Conservation (phyloP, 768 basidiomycete species). For the Suillus lakei region DNA sequence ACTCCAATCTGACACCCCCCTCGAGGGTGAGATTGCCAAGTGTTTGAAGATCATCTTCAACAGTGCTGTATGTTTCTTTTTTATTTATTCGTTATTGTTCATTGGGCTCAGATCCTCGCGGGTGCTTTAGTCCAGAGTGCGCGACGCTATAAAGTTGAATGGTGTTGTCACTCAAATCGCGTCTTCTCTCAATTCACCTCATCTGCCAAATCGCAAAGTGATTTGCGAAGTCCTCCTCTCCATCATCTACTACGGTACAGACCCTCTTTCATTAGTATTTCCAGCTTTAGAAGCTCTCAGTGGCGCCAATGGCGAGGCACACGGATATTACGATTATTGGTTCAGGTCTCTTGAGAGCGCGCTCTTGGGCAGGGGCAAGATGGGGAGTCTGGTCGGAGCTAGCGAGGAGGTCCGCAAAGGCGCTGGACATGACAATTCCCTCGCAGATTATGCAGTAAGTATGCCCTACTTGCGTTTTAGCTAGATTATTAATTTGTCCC, state of each 20-base stretch:
- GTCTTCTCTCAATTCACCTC: conserved; percentile 80
- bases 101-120: conserved; percentile 15
- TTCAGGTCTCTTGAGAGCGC: conserved; percentile 79
- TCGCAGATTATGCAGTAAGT: conserved; percentile 89
- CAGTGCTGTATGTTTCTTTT: conserved; percentile 46
- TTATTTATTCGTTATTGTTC: not conserved
- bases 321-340: conserved; percentile 84
- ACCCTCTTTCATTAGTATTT: conserved; percentile 70
- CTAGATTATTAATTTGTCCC: not conserved
- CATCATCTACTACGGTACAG: conserved; percentile 67
- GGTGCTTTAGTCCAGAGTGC: conserved; percentile 57
- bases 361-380: conserved; percentile 84
- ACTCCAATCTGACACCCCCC: conserved; percentile 55
- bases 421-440: conserved; percentile 64
- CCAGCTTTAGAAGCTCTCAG: conserved; percentile 78
- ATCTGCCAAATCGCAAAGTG: conserved; percentile 77
- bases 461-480: conserved; percentile 1
- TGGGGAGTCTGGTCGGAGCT: conserved; percentile 95
- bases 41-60: conserved; percentile 87
- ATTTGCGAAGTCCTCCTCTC: conserved; percentile 82
- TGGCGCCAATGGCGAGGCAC: conserved; percentile 59
- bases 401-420: conserved; percentile 85
- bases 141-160: conserved; percentile 75
- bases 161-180: conserved; percentile 79
- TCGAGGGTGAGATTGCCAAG: conserved; percentile 91